Evolutionary conservation across 805 yeast genomes (phyloP), one percentile per base, ranked within the genome.

Genomic region (Metschnikowia henanensis): DNA sequence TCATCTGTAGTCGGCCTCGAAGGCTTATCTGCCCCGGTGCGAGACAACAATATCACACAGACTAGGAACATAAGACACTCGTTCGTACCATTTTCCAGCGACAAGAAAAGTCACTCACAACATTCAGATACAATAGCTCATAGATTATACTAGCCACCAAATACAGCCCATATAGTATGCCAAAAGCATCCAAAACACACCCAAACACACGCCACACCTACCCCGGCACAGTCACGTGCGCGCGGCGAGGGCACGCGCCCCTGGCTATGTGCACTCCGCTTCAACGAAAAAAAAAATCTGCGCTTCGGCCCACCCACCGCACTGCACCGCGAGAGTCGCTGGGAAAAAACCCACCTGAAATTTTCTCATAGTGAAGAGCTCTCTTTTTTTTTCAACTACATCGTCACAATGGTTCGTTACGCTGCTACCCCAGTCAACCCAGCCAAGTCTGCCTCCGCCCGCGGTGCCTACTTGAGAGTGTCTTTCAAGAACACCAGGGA

Each of bases 401-500:
- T 45, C 45, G 49, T 41, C 53, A 60, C 66, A 83, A 94, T 94
- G 98, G 89, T 91, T 81, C 94, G 99, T 81, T 94, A 94, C 98
- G 95, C 91, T 82, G 94, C 96, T 76, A 84, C 89, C 70, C 89
- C 99, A 73, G 90, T 95, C 68, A 91, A 94, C 91, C 97, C 99
- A 80, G 94, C 97, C 74, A 89, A 90, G 82, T 87, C 96, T 66
- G 98, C 97, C 70, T 86, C 96, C 72, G 95, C 99, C 72, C 95
- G 98, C 77, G 98, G 98, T 72, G 88, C 98, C 51, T 91, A 90
- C 91, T 83, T 94, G 76, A 92, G 99, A 80, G 97, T 89, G 64
- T 94, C 99, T 60, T 94, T 76, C 96, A 94, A 94, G 91, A 94
- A 94, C 92, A 94, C 99, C 80, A 89, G 96, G 77, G 99, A 92